Percentiles rank a stretch among this genome's conserved stretches.
Evolutionary conservation across 805 yeast species (phyloP).

Genomic region (Candida adriatica): DNA sequence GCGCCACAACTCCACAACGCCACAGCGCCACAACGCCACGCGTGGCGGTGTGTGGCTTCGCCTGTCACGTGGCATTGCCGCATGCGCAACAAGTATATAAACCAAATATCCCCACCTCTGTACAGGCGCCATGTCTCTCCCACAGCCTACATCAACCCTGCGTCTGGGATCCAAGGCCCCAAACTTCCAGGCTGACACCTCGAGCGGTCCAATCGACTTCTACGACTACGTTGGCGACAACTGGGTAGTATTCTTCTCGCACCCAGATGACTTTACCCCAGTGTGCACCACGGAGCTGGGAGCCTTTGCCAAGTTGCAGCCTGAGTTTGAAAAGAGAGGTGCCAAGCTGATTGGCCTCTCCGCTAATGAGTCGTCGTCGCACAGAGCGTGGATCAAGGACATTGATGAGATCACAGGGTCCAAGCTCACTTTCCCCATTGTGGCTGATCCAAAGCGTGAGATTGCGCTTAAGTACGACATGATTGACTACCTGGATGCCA

Average conservation of each 20-base stretch:
- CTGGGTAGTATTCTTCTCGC: constrained; percentile 67
- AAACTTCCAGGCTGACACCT: constrained; percentile 56
- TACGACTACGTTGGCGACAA: constrained; percentile 54
- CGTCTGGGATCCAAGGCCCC: constrained; percentile 63
- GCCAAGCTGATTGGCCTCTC: constrained; percentile 65
- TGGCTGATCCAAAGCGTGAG: constrained; percentile 58
- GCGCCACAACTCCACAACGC: too few relatives aligned
- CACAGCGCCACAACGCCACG: too few relatives aligned
- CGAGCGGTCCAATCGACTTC: constrained; percentile 56
- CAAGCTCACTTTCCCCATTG: constrained; percentile 54
- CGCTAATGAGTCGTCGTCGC: constrained; percentile 56
- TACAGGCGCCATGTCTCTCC: constrained; percentile 28
- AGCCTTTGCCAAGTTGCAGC: constrained; percentile 65
- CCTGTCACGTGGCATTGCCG: too few relatives aligned
- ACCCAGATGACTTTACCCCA: constrained; percentile 76
- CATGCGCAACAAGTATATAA: too few relatives aligned
- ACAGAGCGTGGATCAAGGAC: constrained; percentile 63
- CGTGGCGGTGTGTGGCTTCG: too few relatives aligned
- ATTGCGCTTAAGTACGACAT: constrained; percentile 59
- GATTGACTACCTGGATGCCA: constrained; percentile 65
- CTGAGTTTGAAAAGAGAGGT: constrained; percentile 58
- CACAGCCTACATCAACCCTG: constrained; percentile 33
- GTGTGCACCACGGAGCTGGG: constrained; percentile 77
- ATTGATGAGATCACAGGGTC: constrained; percentile 62
- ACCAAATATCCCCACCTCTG: not conserved